Evolutionary conservation across 1,139 yeast genomes (phyloP), one percentile per base, ranked within the genome.

Genomic region (Hyphopichia fennica): DNA sequence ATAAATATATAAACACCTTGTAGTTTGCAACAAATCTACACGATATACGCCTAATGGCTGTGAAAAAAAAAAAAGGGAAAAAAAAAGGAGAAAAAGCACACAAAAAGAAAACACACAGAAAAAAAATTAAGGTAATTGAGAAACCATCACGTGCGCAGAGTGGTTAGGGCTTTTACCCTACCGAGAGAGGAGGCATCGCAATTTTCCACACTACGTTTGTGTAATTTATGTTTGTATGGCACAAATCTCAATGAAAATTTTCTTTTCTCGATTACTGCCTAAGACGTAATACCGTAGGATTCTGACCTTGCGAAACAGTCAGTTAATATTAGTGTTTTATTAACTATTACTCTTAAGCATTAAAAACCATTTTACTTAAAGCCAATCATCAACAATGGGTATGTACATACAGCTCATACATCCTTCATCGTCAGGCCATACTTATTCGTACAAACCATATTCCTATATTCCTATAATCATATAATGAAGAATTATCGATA

Each of bases 381-480:
- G 43, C 51, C 51, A 50, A 49, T 38, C 49, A 49, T 48, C 47
- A 43, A 41, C 47, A 48, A 52, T 52, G 56, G 56, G 56, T 52
- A 52, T 52, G 56, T 51, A 28, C 40, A 3, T 17, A 16, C n/a
- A 27, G 35, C 25, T 35, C 33, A 22, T 29, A n/a, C 34, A 9
- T n/a, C 14, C 14, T 17, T 31, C 34, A 31, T 31, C 20, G 6
- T 5, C 7, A 7, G 13, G 11, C n/a, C 11, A 4, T n/a, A 9
- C 28, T 10, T 7, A 9, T 25, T 7, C 9, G 3, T 4, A 25
- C 11, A n/a, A 25, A 25, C 13, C n/a, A n/a, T n/a, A n/a, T n/a
- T n/a, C n/a, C n/a, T n/a, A n/a, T n/a, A n/a, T n/a, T n/a, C n/a
- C n/a, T n/a, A n/a, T n/a, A n/a, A n/a, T n/a, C 23, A 22, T 7